A percentile compares a stretch with the other conserved stretches of the same genome.
phyloP scores from a whole-genome alignment of 441 rosid genomes.

The Erodium moschatum region DNA sequence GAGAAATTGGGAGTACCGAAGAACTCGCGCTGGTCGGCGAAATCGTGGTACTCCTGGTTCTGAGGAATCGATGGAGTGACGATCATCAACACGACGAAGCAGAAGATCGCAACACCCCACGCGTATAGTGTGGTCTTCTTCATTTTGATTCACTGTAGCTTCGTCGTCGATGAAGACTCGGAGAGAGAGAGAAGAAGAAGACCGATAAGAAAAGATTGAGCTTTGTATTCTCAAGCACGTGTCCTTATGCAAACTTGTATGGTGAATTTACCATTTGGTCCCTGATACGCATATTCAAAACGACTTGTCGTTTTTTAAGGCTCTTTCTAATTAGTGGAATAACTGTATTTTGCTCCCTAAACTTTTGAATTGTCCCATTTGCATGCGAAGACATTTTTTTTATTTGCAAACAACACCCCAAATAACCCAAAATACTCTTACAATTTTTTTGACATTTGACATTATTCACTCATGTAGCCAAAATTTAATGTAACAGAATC shows the following conservation, averaged over 20 bases:
- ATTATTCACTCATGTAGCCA: too few species aligned
- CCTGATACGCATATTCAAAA: neutral
- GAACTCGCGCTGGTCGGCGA: slow-evolving; percentile 78
- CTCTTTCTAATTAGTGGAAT: too few species aligned
- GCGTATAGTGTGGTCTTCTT: slow-evolving; percentile 41
- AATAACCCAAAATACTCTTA: too few species aligned
- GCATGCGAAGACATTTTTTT: too few species aligned
- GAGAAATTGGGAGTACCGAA: slow-evolving; percentile 35
- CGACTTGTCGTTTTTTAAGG: neutral
- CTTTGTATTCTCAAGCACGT: neutral
- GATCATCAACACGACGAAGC: slow-evolving; percentile 67
- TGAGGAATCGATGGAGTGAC: slow-evolving; percentile 83
- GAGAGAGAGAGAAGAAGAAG: neutral
- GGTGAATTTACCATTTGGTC: neutral
- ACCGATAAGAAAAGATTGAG: neutral
- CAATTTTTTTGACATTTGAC: too few species aligned
- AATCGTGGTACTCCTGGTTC: slow-evolving; percentile 67
- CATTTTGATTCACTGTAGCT: slow-evolving; percentile 28
- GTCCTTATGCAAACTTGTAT: neutral
- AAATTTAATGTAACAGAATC: too few species aligned
- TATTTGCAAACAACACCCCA: too few species aligned
- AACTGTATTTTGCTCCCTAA: too few species aligned
- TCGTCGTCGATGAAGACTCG: neutral
- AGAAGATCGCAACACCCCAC: slow-evolving; percentile 52
- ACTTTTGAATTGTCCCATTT: too few species aligned